Conservation (phyloP, 75 land plant species). For the Isoetes taiwanensis region DNA sequence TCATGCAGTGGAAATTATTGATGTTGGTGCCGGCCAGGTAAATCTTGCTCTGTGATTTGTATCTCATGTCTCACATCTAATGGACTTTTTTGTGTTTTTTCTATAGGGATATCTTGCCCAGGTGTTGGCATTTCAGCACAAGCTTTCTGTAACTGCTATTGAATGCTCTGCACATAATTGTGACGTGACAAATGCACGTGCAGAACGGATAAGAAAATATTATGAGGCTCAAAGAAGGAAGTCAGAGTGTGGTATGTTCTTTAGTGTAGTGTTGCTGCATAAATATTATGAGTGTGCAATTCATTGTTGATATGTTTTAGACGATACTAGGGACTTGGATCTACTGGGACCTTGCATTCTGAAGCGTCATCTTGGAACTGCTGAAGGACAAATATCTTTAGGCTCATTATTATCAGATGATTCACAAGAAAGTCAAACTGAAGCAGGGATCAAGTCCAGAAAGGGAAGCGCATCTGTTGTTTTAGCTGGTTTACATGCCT, state of each 20-base stretch:
- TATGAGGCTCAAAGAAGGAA: conserved; percentile 42
- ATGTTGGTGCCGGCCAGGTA: conserved; percentile 97
- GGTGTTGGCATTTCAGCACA: conserved; percentile 56
- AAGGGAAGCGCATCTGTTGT: conserved; percentile 20
- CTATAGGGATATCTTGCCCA: conserved; percentile 78
- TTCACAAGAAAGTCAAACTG: conserved; percentile 5
- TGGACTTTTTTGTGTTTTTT: not conserved
- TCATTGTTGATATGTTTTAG: conserved; percentile 7
- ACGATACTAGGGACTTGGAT: not conserved
- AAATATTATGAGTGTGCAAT: too few species aligned
- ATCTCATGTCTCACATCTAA: not conserved
- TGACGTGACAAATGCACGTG: conserved; percentile 56
- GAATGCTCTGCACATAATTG: conserved; percentile 80
- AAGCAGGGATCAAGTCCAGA: not conserved
- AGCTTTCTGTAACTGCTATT: conserved; percentile 54
- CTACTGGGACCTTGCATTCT: conserved; percentile 11
- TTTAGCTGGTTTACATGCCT: conserved; percentile 94
- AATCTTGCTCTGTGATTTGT: not conserved
- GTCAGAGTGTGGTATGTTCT: conserved; percentile 7
- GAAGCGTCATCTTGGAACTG: conserved; percentile 14
- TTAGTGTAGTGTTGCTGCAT: not conserved
- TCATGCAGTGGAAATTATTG: conserved; percentile 41
- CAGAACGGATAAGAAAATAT: conserved; percentile 62
- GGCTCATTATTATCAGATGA: conserved; percentile 10
- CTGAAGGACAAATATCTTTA: conserved; percentile 3